phyloP scores from a whole-genome alignment of 352 stramenopile species.

The Pythium rhizo-oryzae region DNA sequence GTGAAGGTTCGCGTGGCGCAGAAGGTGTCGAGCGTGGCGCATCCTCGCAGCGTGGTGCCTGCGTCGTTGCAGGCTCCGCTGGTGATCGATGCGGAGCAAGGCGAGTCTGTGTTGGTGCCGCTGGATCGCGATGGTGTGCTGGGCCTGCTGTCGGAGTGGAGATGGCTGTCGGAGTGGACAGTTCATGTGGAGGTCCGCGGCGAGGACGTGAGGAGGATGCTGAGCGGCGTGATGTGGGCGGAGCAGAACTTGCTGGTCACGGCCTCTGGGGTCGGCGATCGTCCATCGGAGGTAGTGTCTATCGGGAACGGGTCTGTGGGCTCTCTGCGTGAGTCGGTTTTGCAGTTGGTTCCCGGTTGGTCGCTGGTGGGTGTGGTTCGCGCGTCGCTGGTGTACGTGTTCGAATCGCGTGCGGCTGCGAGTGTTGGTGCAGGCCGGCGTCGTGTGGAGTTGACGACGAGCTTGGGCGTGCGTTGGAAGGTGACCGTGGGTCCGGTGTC shows the following conservation, averaged over 20 bases:
- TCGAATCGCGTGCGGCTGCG: neutral
- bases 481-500: conserved; percentile 2
- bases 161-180: conserved; percentile 4
- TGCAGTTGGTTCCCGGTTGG: neutral
- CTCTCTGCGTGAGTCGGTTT: neutral
- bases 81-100: conserved; percentile 15
- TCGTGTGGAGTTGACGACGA: conserved; percentile 6
- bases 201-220: conserved; percentile 2
- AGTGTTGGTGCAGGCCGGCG: neutral
- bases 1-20: conserved; percentile 37
- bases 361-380: neutral
- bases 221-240: neutral
- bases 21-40: conserved; percentile 26
- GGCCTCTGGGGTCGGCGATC: neutral
- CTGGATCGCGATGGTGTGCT: conserved; percentile 18
- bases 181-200: conserved; percentile 4
- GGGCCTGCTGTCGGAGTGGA: neutral
- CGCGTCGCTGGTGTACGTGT: conserved; percentile 14
- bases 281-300: neutral
- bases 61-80: neutral
- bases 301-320: neutral
- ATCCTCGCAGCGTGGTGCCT: conserved; percentile 3
- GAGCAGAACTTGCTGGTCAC: neutral
- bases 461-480: conserved; percentile 11
- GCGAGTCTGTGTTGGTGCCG: conserved; percentile 3